A percentile compares a stretch with the other conserved stretches of the same genome.
These are phyloP conservation scores for Dioscorea cayenensis DNA, from an alignment of 116 monocot genomes.

Conservation along the genomic window DNA sequence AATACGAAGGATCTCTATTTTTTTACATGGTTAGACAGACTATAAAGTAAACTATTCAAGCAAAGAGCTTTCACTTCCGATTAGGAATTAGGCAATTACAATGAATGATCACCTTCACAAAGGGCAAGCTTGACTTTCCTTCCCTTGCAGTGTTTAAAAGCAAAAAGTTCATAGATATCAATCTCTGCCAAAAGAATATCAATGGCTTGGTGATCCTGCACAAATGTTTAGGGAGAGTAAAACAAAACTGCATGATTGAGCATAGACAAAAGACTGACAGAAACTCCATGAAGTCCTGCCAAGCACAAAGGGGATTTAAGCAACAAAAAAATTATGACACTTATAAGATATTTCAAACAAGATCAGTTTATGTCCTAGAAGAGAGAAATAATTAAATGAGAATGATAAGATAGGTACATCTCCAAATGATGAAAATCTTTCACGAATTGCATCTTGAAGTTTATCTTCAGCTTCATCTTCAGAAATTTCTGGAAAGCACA, in stretches of 20 bases:
- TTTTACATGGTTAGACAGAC: too few species aligned
- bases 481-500: conserved; percentile 49
- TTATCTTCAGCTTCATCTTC: conserved; percentile 96
- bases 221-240: background rate
- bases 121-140: conserved; percentile 85
- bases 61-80: too few species aligned
- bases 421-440: conserved; percentile 89
- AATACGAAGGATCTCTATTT: too few species aligned
- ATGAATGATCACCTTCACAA: conserved; percentile 65
- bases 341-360: too few species aligned
- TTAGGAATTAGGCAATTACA: too few species aligned
- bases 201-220: conserved; percentile 87
- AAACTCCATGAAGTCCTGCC: too few species aligned
- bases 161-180: conserved; percentile 97
- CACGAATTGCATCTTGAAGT: conserved; percentile 85
- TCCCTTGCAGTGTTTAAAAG: conserved; percentile 94
- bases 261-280: background rate
- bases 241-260: background rate
- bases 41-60: too few species aligned
- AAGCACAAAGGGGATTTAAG: too few species aligned
- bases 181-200: conserved; percentile 96
- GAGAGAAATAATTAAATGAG: background rate
- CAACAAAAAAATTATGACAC: too few species aligned
- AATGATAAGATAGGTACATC: conserved; percentile 44
- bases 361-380: too few species aligned